Base-by-base conservation (phyloP, 352 stramenopile genomes). In the Phytophthora pseudosyringae region DNA sequence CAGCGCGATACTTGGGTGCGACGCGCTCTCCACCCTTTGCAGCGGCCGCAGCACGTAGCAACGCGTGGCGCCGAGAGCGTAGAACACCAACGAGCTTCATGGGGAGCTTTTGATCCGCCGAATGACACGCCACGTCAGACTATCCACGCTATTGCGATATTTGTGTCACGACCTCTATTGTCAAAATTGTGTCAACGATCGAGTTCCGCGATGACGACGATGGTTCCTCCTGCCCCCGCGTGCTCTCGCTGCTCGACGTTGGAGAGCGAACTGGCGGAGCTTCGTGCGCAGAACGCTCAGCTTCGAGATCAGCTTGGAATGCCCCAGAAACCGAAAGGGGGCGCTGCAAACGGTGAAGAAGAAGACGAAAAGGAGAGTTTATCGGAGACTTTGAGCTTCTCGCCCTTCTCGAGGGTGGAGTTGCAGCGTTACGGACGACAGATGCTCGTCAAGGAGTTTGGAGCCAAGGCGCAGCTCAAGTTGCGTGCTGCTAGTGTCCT, bases 381-480 rank as follows among this genome's bases (percentile, higher is more conserved):
- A 54, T 15, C 32, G 38, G 55, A 63, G 13, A 65, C 54, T 64
- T 68, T 25, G 28, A 43, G 8, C 16, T 87, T 59, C 26, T 88
- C 82, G n/a, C 48, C 63, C 2, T 78, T 90, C 48, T 79, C 79
- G 8, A 77, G 62, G 5, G 8, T 61, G 11, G 79, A 93, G 32
- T 55, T 93, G 38, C 67, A 94, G 61, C 85, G 96, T 33, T 99
- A 99, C 77, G 96, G 92, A 5, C 83, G 97, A 12, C 97, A 99
- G 70, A 93, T 99, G 69, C 86, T 98, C 18, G 84, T 99, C 5
- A 72, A 86, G 46, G 93, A 96, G 35, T 98, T 99, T 56, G 90
- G 96, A 11, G 79, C 93, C 1, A 46, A 80, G 26, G 86, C 86
- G n/a, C 97, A 99, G 76, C 57, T 87, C 15, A 80, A 84, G 39